A percentile compares a stretch with the other conserved stretches of the same genome.
Evolutionary conservation across 2,329 filamentous ascomycete species (phyloP).

Genomic region (Ophiostoma himal-ulmi): DNA sequence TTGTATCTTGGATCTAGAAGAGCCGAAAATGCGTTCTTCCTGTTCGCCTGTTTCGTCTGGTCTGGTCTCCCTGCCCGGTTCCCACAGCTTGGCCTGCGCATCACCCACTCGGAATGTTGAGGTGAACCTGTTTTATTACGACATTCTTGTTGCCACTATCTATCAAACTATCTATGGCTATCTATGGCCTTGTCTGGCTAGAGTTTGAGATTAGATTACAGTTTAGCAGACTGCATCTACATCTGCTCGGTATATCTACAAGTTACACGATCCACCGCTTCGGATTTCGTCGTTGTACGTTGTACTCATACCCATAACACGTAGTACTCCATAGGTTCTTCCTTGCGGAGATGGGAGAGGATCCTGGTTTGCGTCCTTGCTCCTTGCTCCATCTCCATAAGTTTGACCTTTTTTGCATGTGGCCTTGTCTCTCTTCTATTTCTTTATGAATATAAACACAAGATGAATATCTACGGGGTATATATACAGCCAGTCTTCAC

Average conservation of each 20-base stretch:
- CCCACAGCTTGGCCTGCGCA: background rate
- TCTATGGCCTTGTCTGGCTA: background rate
- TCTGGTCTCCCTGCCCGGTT: conserved; percentile 2
- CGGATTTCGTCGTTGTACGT: conserved; percentile 2
- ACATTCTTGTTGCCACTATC: background rate
- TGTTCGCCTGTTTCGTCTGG: background rate
- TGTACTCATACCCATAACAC: background rate
- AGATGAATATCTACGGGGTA: background rate
- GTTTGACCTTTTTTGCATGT: background rate
- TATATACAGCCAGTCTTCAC: background rate
- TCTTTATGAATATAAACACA: background rate
- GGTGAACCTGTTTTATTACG: background rate
- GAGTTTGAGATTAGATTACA: conserved; percentile 8
- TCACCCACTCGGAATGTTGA: background rate
- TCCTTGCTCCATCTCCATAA: background rate
- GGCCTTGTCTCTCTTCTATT: background rate
- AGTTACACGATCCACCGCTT: background rate
- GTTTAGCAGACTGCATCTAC: background rate
- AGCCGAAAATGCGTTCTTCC: background rate
- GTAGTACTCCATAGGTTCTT: conserved; percentile 1
- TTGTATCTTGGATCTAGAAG: background rate
- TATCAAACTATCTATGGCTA: background rate
- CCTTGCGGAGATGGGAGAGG: background rate
- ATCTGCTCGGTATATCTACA: background rate
- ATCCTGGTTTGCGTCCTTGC: background rate